Conservation (phyloP, 75 land plant genomes). For the Sequoiadendron giganteum region DNA sequence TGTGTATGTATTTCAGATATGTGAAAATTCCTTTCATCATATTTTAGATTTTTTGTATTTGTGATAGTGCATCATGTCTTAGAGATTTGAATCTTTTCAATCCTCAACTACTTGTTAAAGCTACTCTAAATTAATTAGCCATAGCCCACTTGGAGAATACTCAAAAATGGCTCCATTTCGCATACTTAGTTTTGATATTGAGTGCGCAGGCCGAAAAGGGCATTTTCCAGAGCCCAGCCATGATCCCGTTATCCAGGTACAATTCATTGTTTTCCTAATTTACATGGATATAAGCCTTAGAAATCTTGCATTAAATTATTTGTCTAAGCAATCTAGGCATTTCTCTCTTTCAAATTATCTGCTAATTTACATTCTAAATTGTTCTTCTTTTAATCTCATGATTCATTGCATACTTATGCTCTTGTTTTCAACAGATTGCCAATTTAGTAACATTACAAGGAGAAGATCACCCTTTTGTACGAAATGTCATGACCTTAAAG, state of each 20-base stretch:
- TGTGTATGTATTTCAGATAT: not conserved
- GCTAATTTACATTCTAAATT: not conserved
- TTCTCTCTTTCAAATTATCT: not conserved
- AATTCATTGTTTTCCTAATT: not conserved
- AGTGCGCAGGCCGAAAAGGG: conserved; percentile 99
- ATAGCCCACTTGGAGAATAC: conserved; percentile 77
- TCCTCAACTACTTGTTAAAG: conserved; percentile 42
- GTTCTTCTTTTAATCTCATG: not conserved
- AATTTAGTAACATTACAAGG: conserved; percentile 96
- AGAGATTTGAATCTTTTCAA: not conserved
- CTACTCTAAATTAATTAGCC: conserved; percentile 80
- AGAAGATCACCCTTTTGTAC: conserved; percentile 81
- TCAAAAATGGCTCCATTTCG: conserved; percentile 99
- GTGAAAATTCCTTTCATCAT: not conserved
- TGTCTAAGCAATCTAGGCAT: not conserved
- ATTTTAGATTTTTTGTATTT: not conserved
- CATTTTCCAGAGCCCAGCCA: conserved; percentile 95
- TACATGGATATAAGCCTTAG: not conserved
- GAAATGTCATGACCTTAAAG: conserved; percentile 96
- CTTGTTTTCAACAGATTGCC: conserved; percentile 59
- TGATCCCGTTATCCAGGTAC: conserved; percentile 98
- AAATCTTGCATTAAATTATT: not conserved
- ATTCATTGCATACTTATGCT: not conserved
- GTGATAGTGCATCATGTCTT: not conserved
- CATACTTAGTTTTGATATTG: conserved; percentile 98